Base-by-base conservation (phyloP, 768 basidiomycete species). In the Suillus decipiens region DNA sequence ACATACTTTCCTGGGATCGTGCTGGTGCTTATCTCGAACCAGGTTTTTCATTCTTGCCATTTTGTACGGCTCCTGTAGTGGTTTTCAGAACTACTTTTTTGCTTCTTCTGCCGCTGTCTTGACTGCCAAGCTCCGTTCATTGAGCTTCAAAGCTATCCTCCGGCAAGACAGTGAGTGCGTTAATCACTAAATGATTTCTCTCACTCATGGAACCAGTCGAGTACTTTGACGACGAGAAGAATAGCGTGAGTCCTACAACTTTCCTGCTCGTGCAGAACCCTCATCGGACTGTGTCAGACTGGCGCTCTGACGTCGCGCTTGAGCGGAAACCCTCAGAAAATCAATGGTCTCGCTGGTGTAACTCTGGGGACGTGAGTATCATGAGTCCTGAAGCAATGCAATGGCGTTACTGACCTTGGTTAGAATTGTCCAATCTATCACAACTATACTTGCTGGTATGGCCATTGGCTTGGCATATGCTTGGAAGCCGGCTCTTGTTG, bases 191-290 rank as follows among this genome's bases (percentile, higher is more conserved):
- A 69, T 79, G 68, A 19, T 11, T 33, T 53, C n/a, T 53, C 31
- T 12, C 6, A 12, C 51, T n/a, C 19, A 53, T 33, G 11, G 76
- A 73, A 60, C 83, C 64, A 90, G 87, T 93, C 67, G 89, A 89
- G 65, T 96, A 89, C 81, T 97, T 96, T 64, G 95, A 97, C 75
- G 87, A 85, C 76, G 92, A 94, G 22, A 86, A 88, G 74, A 87
- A 97, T 71, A 90, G 81, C 62, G 88, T 87, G 73, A 68, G 85
- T 76, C 19, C 33, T 3, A 24, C 57, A 28, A 50, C 17, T 37
- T 37, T 31, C 8, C 34, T 61, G 66, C 60, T 72, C 55, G 19
- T 28, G 60, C 34, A 63, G 28, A 60, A n/a, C 36, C 10, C 31
- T 53, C 31, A 53, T 19, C 24, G 57, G 60, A 37, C 43, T 61